Evolutionary conservation across 768 basidiomycete species (phyloP).

Genomic region (Kwoniella pini): DNA sequence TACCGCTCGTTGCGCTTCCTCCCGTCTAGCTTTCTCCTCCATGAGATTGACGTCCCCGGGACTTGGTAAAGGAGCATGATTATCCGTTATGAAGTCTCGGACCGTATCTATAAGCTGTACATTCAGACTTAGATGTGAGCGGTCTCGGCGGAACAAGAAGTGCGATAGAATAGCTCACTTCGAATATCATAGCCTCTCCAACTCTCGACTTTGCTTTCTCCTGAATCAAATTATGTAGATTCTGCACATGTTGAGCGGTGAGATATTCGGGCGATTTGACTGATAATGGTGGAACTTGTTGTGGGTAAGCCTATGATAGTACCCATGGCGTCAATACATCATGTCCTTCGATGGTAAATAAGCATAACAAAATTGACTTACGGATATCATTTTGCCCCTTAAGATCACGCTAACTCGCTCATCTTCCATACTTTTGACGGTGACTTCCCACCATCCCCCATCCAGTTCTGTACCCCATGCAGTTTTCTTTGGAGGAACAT

Average conservation of each 20-base stretch:
- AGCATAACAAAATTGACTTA: too few relatives aligned
- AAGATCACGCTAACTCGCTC: constrained; percentile 36
- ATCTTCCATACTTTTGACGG: constrained; percentile 32
- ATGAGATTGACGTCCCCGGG: constrained; percentile 43
- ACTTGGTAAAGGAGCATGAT: constrained; percentile 46
- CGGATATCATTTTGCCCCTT: constrained; percentile 44
- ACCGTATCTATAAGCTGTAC: constrained; percentile 34
- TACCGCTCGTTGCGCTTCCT: constrained; percentile 46
- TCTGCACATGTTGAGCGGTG: constrained; percentile 38
- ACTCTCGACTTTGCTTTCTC: constrained; percentile 36
- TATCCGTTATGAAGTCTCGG: constrained; percentile 42
- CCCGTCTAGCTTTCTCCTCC: constrained; percentile 50
- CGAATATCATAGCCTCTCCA: constrained; percentile 46
- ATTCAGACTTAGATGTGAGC: background rate
- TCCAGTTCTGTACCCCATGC: constrained; percentile 49
- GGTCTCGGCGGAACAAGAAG: background rate
- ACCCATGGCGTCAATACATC: background rate
- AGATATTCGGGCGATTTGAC: constrained; percentile 37
- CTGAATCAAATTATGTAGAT: constrained; percentile 30
- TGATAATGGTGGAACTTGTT: constrained; percentile 30
- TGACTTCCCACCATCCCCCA: constrained; percentile 46
- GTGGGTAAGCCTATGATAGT: constrained; percentile 37
- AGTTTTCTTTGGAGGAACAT: constrained; percentile 43
- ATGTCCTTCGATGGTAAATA: background rate
- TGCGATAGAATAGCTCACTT: constrained; percentile 27